phyloP scores from a whole-genome alignment of 2,329 filamentous ascomycete species.

The Colletotrichum aenigma region DNA sequence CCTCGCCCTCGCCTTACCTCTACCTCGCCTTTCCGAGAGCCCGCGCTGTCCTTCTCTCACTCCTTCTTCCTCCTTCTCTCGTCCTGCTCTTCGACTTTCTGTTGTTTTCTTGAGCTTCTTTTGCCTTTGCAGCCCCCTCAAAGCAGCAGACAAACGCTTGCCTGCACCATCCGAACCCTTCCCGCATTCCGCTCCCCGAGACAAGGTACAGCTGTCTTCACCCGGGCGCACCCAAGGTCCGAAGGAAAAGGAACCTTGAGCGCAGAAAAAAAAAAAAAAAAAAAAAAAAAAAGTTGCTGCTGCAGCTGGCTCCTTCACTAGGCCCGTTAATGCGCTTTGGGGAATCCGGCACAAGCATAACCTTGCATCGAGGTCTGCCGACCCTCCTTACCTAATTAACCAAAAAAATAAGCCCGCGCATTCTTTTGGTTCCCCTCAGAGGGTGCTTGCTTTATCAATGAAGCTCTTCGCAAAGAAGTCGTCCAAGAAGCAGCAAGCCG shows the following conservation, averaged over 20 bases:
- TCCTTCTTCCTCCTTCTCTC: neutral
- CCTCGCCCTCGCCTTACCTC: neutral
- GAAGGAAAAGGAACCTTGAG: neutral
- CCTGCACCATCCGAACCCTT: neutral
- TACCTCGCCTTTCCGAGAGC: neutral
- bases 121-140: neutral
- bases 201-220: constrained; percentile 4
- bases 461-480: constrained; percentile 58
- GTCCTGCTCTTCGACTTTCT: neutral
- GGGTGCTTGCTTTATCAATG: constrained; percentile 39
- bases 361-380: constrained; percentile 24
- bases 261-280: neutral
- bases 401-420: constrained; percentile 21
- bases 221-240: neutral
- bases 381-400: constrained; percentile 29
- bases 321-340: constrained; percentile 18
- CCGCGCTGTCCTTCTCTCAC: neutral
- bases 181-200: neutral
- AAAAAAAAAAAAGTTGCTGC: constrained; percentile 3
- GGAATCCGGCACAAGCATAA: constrained; percentile 22
- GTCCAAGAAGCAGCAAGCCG: constrained; percentile 37
- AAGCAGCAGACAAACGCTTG: neutral
- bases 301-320: constrained; percentile 17
- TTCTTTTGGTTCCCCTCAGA: constrained; percentile 19
- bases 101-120: constrained; percentile 5